phyloP scores from a whole-genome alignment of 73 alveolate genomes.

The Tetrahymena elliotti region DNA sequence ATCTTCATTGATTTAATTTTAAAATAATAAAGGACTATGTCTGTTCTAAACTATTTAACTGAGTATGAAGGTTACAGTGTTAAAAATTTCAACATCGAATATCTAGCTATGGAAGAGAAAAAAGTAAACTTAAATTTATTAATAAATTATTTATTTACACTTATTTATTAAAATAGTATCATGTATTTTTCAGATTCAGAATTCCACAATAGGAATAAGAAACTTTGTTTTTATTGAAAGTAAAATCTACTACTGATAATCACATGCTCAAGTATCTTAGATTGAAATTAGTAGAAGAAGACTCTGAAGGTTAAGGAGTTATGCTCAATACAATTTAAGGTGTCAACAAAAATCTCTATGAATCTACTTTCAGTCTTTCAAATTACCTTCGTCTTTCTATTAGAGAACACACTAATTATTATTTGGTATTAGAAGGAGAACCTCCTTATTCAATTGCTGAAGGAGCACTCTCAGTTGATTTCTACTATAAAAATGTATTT shows the following conservation, averaged over 20 bases:
- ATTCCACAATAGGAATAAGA: conserved; percentile 1
- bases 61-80: conserved; percentile 19
- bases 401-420: conserved; percentile 42
- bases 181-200: conserved; percentile 31
- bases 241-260: conserved; percentile 26
- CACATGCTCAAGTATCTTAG: conserved; percentile 3
- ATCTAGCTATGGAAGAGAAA: conserved; percentile 23
- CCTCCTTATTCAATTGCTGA: conserved; percentile 55
- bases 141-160: neutral
- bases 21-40: neutral
- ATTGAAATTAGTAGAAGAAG: conserved; percentile 22
- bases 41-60: conserved; percentile 13
- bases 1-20: neutral
- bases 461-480: conserved; percentile 54
- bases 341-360: conserved; percentile 29
- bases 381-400: conserved; percentile 11
- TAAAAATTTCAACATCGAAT: conserved; percentile 5
- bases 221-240: conserved; percentile 10
- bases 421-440: conserved; percentile 53
- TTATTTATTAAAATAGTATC: neutral
- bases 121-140: neutral
- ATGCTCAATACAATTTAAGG: conserved; percentile 38
- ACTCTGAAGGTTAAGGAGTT: conserved; percentile 2
- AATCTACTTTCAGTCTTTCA: conserved; percentile 11
- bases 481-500: conserved; percentile 35